phyloP scores from a whole-genome alignment of 805 yeast genomes.

The Saccharomyces paradoxus region DNA sequence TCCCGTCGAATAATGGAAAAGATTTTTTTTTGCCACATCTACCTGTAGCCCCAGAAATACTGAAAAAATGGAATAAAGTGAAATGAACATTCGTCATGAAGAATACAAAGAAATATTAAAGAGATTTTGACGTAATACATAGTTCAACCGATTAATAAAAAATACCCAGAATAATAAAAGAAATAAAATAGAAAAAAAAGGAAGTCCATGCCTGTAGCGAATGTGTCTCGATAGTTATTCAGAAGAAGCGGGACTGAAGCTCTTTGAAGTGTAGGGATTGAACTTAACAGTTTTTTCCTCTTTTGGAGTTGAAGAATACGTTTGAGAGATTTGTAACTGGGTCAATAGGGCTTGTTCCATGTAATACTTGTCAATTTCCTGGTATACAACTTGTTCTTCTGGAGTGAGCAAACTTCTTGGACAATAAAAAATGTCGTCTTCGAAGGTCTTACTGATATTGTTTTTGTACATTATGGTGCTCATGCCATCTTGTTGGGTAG shows the following conservation, averaged over 20 bases:
- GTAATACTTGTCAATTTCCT: slow-evolving; percentile 20
- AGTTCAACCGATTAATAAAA: background rate
- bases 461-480: slow-evolving; percentile 20
- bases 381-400: slow-evolving; percentile 22
- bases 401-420: slow-evolving; percentile 25
- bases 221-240: background rate
- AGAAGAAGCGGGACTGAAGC: slow-evolving; percentile 44
- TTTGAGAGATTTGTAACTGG: slow-evolving; percentile 6
- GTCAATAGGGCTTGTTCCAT: slow-evolving; percentile 9
- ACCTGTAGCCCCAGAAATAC: background rate
- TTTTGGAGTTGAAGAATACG: slow-evolving; percentile 4
- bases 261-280: slow-evolving; percentile 59
- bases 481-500: slow-evolving; percentile 3
- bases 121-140: background rate
- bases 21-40: background rate
- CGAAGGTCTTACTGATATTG: slow-evolving; percentile 25
- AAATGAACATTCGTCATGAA: background rate
- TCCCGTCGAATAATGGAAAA: background rate
- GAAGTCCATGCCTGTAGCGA: background rate
- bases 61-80: background rate
- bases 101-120: background rate
- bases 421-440: slow-evolving; percentile 28
- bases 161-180: slow-evolving; percentile 1
- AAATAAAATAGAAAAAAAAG: background rate
- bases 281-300: slow-evolving; percentile 37